These are phyloP conservation scores for Salix arbutifolia DNA, from an alignment of 345 rosid species.

Conservation along the genomic window DNA sequence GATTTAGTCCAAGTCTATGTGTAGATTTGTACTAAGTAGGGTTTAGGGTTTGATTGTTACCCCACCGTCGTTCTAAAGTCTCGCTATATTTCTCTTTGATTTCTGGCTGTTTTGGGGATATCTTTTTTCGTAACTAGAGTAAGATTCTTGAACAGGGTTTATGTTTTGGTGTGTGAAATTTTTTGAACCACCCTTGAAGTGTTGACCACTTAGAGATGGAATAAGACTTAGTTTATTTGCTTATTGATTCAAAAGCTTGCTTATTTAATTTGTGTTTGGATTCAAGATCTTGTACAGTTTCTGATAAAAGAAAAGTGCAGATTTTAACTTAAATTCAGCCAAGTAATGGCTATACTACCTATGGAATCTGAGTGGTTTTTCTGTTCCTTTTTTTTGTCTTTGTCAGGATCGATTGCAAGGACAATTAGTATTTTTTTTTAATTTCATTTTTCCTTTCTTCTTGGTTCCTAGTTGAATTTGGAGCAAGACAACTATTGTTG, in stretches of 20 bases:
- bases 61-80: background rate
- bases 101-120: background rate
- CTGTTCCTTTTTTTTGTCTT: background rate
- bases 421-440: background rate
- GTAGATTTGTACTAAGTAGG: background rate
- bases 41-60: background rate
- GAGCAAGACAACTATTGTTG: background rate
- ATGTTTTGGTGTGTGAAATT: background rate
- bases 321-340: constrained; percentile 2
- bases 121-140: background rate
- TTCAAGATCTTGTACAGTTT: background rate
- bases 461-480: background rate
- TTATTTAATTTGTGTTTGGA: background rate
- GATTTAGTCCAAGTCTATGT: background rate
- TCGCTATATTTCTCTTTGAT: background rate
- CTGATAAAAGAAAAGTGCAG: background rate
- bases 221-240: background rate
- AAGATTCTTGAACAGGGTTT: background rate
- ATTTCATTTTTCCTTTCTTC: background rate
- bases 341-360: background rate
- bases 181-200: background rate
- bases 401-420: background rate
- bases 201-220: background rate
- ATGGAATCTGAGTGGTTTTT: background rate
- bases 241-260: background rate